Evolutionary conservation across 2,329 filamentous ascomycete genomes (phyloP).

Genomic region (Purpureocillium lavendulum): DNA sequence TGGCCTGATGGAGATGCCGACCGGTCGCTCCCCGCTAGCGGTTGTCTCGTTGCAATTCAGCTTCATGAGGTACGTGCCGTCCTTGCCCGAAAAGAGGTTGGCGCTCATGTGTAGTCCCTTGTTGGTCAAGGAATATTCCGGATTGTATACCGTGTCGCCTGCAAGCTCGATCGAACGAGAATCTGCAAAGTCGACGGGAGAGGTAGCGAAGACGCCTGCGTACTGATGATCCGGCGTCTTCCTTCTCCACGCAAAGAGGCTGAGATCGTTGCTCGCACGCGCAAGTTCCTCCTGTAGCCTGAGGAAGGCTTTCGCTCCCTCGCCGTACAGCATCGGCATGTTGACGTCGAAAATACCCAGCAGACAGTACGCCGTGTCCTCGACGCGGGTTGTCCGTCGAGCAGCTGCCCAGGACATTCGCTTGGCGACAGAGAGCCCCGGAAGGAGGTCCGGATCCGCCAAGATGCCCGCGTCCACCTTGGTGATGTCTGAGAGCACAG

Average conservation of each 20-base stretch:
- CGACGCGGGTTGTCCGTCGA: constrained; percentile 13
- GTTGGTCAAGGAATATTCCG: constrained; percentile 5
- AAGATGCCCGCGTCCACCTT: constrained; percentile 11
- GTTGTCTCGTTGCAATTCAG: constrained; percentile 2
- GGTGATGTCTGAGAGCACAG: constrained; percentile 13
- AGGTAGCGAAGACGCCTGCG: constrained; percentile 2
- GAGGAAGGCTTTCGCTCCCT: constrained; percentile 14
- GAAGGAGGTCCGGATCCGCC: neutral
- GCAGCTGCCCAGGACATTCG: constrained; percentile 18
- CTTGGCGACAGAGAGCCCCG: neutral
- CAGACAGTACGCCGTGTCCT: constrained; percentile 20
- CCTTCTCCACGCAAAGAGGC: constrained; percentile 4
- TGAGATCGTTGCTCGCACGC: neutral
- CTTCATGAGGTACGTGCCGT: constrained; percentile 1
- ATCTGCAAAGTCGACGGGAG: constrained; percentile 2
- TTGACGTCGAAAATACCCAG: constrained; percentile 20
- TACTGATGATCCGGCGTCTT: neutral
- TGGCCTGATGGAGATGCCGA: constrained; percentile 5
- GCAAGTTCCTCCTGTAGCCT: constrained; percentile 15
- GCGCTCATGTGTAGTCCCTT: constrained; percentile 5
- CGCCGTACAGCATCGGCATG: constrained; percentile 20
- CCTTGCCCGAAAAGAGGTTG: neutral
- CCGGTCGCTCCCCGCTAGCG: neutral
- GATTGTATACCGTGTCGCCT: constrained; percentile 4
- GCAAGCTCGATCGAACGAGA: constrained; percentile 1